Base-by-base conservation (phyloP, 192 early-diverging fungal genomes). In the Coemansia asiatica region DNA sequence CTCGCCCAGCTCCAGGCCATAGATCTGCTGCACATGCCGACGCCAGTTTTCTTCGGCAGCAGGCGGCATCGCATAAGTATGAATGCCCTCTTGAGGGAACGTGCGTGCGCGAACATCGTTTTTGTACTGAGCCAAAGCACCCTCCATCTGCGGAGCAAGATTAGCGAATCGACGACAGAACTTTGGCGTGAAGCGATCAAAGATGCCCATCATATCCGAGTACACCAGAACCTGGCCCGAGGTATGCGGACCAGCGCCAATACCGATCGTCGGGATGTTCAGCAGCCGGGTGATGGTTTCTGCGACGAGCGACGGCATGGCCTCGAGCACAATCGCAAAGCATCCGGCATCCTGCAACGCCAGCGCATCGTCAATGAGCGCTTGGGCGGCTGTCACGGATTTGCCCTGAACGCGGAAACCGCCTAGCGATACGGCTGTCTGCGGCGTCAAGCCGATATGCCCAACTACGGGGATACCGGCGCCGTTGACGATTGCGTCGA, bases 141-240 rank as follows among this genome's bases (percentile, higher is more conserved):
- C 73, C n/a, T 82, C 85, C 69, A 91, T 93, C 27, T 84, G 78
- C 13, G 88, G 78, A 18, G 89, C 90, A 10, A 98, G 76, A 19
- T 89, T 85, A 10, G 87, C 90, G 71, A 93, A 98, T 9, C 86
- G 79, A 68, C 95, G 96, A 71, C 90, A 94, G 84, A 98, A 98
- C 85, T 92, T 94, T 58, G 95, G 95, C 26, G 88, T 82, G 56
- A 97, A 93, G 16, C 89, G 85, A 69, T 95, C 95, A 82, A 93
- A 99, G 36, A 94, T 79, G 18, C 97, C 96, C 22, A 98, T 66
- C 83, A 91, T 90, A 69, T 99, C 97, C 66, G 91, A 84, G 60
- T 89, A 84, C 22, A 99, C 96, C 46, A 99, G 79, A 33, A 97
- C 96, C 75, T 99, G 97, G 18, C 97, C 97, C 19, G 92, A 95